Evolutionary conservation across 768 basidiomycete species (phyloP).

Genomic region (Agaricus subrufescens): DNA sequence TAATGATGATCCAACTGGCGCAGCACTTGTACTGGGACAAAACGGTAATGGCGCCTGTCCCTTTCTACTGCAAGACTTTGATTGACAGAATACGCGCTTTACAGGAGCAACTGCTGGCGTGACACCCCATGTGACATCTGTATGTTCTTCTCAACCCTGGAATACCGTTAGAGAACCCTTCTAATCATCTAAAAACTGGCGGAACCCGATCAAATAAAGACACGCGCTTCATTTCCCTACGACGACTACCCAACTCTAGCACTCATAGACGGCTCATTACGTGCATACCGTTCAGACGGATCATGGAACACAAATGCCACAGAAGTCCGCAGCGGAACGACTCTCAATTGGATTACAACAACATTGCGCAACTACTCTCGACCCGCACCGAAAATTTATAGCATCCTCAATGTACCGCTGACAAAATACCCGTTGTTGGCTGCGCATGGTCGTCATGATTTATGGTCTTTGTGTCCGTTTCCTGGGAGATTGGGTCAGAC

Average conservation of each 20-base stretch:
- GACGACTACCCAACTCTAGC: slow-evolving; percentile 40
- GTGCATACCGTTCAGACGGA: slow-evolving; percentile 29
- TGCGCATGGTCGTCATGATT: slow-evolving; percentile 22
- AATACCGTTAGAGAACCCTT: background rate
- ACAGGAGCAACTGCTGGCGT: slow-evolving; percentile 33
- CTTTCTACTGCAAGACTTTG: background rate
- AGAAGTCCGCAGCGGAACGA: slow-evolving; percentile 22
- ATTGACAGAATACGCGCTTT: background rate
- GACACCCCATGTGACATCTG: slow-evolving; percentile 38
- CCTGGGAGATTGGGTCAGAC: slow-evolving; percentile 12
- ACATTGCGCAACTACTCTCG: slow-evolving; percentile 20
- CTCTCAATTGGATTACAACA: slow-evolving; percentile 34
- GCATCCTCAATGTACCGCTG: slow-evolving; percentile 19
- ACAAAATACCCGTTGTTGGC: slow-evolving; percentile 24
- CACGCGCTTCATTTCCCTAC: slow-evolving; percentile 42
- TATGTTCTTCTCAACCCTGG: slow-evolving; percentile 18
- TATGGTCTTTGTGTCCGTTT: slow-evolving; percentile 38
- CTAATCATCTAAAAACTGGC: background rate
- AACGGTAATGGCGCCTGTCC: slow-evolving; percentile 21
- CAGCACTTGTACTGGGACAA: slow-evolving; percentile 40
- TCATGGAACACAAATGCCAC: slow-evolving; percentile 37
- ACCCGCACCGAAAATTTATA: slow-evolving; percentile 32
- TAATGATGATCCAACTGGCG: slow-evolving; percentile 41
- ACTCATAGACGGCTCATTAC: slow-evolving; percentile 32
- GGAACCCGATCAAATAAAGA: background rate